phyloP scores from a whole-genome alignment of 306 rosid species.

The Begonia loranthoides region DNA sequence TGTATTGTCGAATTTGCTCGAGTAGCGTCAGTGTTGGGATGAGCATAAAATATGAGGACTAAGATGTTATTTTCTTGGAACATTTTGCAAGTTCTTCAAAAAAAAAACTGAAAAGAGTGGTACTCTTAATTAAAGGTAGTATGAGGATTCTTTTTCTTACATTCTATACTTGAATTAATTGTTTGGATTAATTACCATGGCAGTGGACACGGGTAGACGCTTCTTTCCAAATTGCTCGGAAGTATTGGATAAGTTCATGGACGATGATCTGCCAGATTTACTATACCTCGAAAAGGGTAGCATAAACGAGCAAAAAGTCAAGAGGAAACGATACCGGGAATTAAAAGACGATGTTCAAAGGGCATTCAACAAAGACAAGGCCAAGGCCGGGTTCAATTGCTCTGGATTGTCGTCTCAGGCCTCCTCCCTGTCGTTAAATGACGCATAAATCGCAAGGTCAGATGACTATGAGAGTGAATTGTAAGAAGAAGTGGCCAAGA shows the following conservation, averaged over 20 bases:
- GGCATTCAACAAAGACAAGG: constrained; percentile 42
- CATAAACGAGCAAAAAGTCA: constrained; percentile 25
- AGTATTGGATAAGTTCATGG: constrained; percentile 41
- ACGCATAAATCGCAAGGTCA: constrained; percentile 8
- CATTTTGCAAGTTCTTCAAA: too few relatives aligned
- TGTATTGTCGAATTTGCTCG: too few relatives aligned
- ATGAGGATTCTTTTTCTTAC: too few relatives aligned
- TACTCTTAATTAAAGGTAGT: too few relatives aligned
- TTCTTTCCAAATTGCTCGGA: constrained; percentile 40
- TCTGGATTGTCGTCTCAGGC: constrained; percentile 22
- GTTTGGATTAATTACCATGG: constrained; percentile 4
- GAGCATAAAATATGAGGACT: too few relatives aligned
- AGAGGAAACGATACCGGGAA: constrained; percentile 32
- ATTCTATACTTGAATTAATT: too few relatives aligned
- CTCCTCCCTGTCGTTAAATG: constrained; percentile 18
- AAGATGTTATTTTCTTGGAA: too few relatives aligned
- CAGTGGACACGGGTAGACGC: constrained; percentile 33
- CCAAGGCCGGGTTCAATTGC: constrained; percentile 24
- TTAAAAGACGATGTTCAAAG: constrained; percentile 32
- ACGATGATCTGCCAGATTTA: constrained; percentile 28
- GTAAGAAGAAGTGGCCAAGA: background rate
- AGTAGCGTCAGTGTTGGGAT: too few relatives aligned
- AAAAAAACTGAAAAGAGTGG: too few relatives aligned
- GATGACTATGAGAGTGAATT: background rate
- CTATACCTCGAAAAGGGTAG: constrained; percentile 25